Base-by-base conservation (phyloP, 2,329 filamentous ascomycete genomes). In the Fusarium globosum region DNA sequence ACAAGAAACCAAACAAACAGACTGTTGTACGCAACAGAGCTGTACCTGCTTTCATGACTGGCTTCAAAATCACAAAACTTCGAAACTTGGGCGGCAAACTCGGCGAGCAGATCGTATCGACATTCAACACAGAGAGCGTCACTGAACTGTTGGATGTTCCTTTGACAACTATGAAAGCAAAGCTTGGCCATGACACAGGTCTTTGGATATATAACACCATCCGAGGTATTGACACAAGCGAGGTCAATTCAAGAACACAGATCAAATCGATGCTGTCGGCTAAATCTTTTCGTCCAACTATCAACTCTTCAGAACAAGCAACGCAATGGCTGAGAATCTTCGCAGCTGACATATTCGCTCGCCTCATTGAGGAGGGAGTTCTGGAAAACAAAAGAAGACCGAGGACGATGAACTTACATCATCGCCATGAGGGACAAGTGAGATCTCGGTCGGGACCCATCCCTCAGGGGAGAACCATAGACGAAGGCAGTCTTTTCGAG, bases 261-360 rank as follows among this genome's bases (percentile, higher is more conserved):
- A 97, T 98, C 85, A 98, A 98, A 81, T 96, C 93, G 21, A 98
- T 99, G 95, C 86, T 98, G 20, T 98, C 95, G 4, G 95, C 96
- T 26, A 99, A 99, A 80, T 97, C 95, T 0, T 99, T 99, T 79
- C 88, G 94, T 33, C 96, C 96, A 0, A 90, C 88, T 63, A 96
- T 98, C 79, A 93, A 91, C 75, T 92, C 87, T 5, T 84, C 89
- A 23, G 94, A 96, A 28, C 94, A 97, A 80, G 96, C 92, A 2
- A 85, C 89, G 30, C 91, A 91, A 68, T 99, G 96, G 96, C 86
- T 99, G 43, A 88, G 92, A 16, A 98, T 99, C 61, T 98, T 98
- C 80, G 91, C 89, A 9, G 94, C 94, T 2, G 96, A 99, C 80
- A 97, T 99, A 58, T 96, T 93, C 82, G 92, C 94, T 61, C 90